These are phyloP conservation scores for Cercospora sojina DNA, from an alignment of 2,329 filamentous ascomycete species.

Conservation along the genomic window DNA sequence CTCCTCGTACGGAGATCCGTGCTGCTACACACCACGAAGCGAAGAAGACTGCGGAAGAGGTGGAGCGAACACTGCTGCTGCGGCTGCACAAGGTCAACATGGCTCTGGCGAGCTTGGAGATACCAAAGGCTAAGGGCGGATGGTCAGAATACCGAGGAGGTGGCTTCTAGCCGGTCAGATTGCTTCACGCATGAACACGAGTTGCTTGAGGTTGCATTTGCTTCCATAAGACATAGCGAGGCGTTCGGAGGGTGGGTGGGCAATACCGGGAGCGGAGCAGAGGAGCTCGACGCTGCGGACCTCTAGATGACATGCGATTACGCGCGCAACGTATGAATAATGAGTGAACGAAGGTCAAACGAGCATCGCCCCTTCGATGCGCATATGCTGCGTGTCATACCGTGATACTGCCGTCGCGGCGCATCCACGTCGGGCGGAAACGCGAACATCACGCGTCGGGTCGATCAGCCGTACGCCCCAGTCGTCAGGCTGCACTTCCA, in stretches of 20 bases:
- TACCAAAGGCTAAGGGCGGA: slow-evolving; percentile 24
- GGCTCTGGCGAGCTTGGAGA: slow-evolving; percentile 69
- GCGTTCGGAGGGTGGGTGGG: background rate
- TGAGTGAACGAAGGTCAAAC: background rate
- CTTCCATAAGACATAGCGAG: slow-evolving; percentile 2
- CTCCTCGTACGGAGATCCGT: slow-evolving; percentile 65
- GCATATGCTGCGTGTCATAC: too few relatives aligned
- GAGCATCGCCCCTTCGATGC: background rate
- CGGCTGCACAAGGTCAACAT: slow-evolving; percentile 77
- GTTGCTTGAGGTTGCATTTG: background rate
- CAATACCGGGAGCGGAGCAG: background rate
- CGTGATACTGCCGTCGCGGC: too few relatives aligned
- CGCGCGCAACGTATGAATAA: background rate
- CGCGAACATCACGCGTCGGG: background rate
- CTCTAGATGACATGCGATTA: background rate
- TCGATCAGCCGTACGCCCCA: background rate
- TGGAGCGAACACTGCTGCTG: slow-evolving; percentile 72
- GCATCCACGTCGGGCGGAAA: background rate
- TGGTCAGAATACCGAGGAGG: slow-evolving; percentile 15
- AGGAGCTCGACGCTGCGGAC: background rate
- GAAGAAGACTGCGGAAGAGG: slow-evolving; percentile 65
- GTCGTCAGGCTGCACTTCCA: background rate
- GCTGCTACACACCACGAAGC: slow-evolving; percentile 68
- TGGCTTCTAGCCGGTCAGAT: slow-evolving; percentile 8
- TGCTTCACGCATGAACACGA: background rate